These are phyloP conservation scores for Ceriops decandra DNA, from an alignment of 345 rosid genomes.

Conservation along the genomic window DNA sequence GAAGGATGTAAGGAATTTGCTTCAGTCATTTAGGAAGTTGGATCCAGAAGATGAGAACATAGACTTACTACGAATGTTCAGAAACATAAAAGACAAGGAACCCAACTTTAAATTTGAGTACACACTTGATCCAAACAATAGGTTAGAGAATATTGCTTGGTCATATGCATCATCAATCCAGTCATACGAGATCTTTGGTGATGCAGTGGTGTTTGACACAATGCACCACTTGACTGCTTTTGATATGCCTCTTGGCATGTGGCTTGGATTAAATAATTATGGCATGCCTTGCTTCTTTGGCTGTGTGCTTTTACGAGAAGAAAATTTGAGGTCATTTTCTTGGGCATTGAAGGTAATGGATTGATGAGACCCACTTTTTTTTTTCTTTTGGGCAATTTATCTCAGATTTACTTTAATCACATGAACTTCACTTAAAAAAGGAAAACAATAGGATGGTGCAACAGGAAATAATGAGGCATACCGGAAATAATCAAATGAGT, in stretches of 20 bases:
- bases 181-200: slow-evolving; percentile 83
- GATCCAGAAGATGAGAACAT: slow-evolving; percentile 87
- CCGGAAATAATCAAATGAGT: background rate
- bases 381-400: background rate
- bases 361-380: slow-evolving; percentile 2
- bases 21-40: slow-evolving; percentile 77
- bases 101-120: slow-evolving; percentile 85
- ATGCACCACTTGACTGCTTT: slow-evolving; percentile 85
- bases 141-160: slow-evolving; percentile 88
- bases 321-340: slow-evolving; percentile 68
- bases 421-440: background rate
- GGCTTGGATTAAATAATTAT: slow-evolving; percentile 90
- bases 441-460: background rate
- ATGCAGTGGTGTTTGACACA: slow-evolving; percentile 89
- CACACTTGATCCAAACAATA: slow-evolving; percentile 55
- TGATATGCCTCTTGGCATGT: slow-evolving; percentile 98
- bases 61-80: slow-evolving; percentile 85
- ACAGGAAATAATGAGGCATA: background rate
- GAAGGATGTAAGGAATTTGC: slow-evolving; percentile 94
- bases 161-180: slow-evolving; percentile 85
- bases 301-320: slow-evolving; percentile 81
- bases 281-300: slow-evolving; percentile 98
- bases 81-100: slow-evolving; percentile 86
- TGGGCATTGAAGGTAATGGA: slow-evolving; percentile 95
- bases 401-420: background rate